Evolutionary conservation across 164 flowering plant genomes (phyloP), one percentile per base, ranked within the genome.

Genomic region (Nymphaea thermarum): DNA sequence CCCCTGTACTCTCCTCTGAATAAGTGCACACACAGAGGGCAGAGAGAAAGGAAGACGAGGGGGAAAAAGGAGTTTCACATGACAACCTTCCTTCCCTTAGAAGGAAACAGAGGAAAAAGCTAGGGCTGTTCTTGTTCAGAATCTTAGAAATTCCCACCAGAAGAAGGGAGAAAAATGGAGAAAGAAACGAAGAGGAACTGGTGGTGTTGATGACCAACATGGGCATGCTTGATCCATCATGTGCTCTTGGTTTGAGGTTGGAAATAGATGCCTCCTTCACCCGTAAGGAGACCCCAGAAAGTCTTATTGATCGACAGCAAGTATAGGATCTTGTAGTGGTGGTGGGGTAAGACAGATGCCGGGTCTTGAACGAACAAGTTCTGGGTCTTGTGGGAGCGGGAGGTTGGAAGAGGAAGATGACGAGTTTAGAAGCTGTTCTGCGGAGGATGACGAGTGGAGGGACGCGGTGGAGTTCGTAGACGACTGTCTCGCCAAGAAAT

Each of bases 331-430:
- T 25, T 25, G 36, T 25, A 25, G 36, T 25, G 36, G 36, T 25
- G 57, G 3, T 51, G 64, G 64, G 3, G 3, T 62, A 12, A 62
- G 42, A 25, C 36, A 62, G 42, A 11, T 62, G 64, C 10, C 11
- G 18, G 7, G 3, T 17, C 42, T 62, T 62, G 64, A 41, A 17
- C 16, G n/a, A 62, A 62, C 42, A 62, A 62, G n/a, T 62, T 2
- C 7, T 12, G 42, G 64, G 64, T 17, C n/a, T 55, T 55, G 62
- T 14, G 68, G 73, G 65, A 80, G 77, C 44, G 67, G 65, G 66
- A 79, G 62, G 60, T 6, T 77, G 60, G 86, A 87, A n/a, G 95
- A 89, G 41, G 96, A 86, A 18, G 96, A 90, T 62, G 96, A 25
- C 36, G 36, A 90, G 43, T 90, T 87, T 65, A 44, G 87, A 4